Evolutionary conservation across 2,329 filamentous ascomycete genomes (phyloP), one percentile per base, ranked within the genome.

Genomic region (Beauveria brongniartii): DNA sequence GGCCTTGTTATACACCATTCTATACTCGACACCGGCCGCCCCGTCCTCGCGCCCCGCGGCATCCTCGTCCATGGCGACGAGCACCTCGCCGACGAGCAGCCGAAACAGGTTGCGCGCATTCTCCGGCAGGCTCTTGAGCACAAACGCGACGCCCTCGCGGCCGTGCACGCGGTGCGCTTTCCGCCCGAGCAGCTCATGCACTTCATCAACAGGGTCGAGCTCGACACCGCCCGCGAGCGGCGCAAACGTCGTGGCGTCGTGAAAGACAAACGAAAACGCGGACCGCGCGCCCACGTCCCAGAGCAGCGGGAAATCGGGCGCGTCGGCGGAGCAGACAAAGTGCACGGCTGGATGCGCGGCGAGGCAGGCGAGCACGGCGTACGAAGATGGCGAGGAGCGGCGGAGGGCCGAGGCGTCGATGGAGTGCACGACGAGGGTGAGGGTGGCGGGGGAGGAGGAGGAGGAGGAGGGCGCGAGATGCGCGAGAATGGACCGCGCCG

Each of bases 1-100:
- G 2, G 94, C 92, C 77, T 96, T 97, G 71, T 96, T 92, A 70
- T 97, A 99, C 65, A 99, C 74, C 67, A 91, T 87, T 24, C 91
- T 82, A 72, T 97, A 97, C 75, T 97, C 93, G 18, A 99, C 86
- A 0, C 90, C 92, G 62, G 86, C 84, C 3, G 71, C 75, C 0
- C 75, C 77, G 4, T 72, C 71, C 9, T 86, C 84, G 74, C 77
- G 3, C 72, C 69, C 68, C 14, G 66, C 77, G 9, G 78, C 79
- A n/a, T 83, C 82, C 22, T 86, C 86, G 64, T 85, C 83, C 72
- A 86, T 82, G 34, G 86, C 80, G 20, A 88, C 84, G 46, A 99
- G 78, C 53, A 96, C 86, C 75, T 97, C 93, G 16, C 86, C 87
- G 2, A 97, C 85, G 18, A 99, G 79, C 54, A 99, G 80, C 40